Evolutionary conservation across 345 rosid genomes (phyloP), one percentile per base, ranked within the genome.

Genomic region (Salix koriyanagi): DNA sequence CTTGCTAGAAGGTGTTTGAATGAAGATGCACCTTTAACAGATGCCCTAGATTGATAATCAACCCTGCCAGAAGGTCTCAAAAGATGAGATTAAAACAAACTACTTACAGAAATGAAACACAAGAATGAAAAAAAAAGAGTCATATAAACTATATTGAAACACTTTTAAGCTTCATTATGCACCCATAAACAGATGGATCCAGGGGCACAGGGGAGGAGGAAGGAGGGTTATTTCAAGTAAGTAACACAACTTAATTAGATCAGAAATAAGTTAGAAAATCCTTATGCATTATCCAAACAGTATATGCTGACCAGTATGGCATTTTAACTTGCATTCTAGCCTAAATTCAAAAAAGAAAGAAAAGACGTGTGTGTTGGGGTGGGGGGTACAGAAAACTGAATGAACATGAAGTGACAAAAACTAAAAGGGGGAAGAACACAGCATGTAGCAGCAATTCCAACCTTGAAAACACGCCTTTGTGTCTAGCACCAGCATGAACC

Each of bases 381-480:
- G 28, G 21, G 10, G 2, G n/a, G 42, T 13, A 13, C 28, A 23
- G 28, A 4, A 72, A 21, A 16, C 0, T 11, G 41, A n/a, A 37
- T 9, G 41, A n/a, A n/a, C 34, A n/a, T 32, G 13, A 76, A 21
- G 32, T 25, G 18, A 37, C 11, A 65, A 65, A 65, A 25, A 28
- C 26, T 25, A 30, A n/a, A 65, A 6, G 34, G 39, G 9, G 25
- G 15, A 4, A 67, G 46, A 48, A 25, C 39, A 48, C 25, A 37
- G 58, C 25, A 2, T 46, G 19, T 65, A 75, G 79, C 56, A 77
- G 78, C 42, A n/a, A 73, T 77, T 56, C 75, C 32, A 83, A 92
- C 99, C 99, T 91, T 28, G 99, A 94, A 83, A 96, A 96, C 50
- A 92, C 88, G 74, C 98, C 99, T 84, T 91, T 96, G 82, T 92